Evolutionary conservation across 495 filamentous ascomycete genomes (phyloP), one percentile per base, ranked within the genome.

Genomic region (Baudoinia panamericana): DNA sequence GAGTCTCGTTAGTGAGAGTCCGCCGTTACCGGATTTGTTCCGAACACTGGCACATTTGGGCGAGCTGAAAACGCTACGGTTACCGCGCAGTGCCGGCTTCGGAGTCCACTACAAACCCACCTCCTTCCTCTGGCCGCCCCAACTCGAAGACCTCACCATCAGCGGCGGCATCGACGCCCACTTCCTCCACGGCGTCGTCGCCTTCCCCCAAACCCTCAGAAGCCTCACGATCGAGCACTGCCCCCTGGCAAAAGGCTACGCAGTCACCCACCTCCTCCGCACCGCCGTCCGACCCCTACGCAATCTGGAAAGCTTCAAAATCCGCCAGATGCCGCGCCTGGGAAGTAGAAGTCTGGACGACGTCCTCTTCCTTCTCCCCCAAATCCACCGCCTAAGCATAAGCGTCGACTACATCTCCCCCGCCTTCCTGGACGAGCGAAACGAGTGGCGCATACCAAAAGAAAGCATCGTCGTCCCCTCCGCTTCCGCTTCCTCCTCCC

Each of bases 1-100:
- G 23, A 68, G 65, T 11, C 66, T 80, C 17, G 66, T 82, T 15
- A 60, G 58, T 5, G 72, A 75, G 24, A 57, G 63, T 0, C 63
- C 82, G 15, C 54, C 56, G 4, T 67, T 76, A 36, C 48, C 60
- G 21, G 50, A 59, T 15, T 60, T 83, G 9, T 69, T 75, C 45
- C 64, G 66, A 34, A 62, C 75, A 2, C 48, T 78, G 17, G 57
- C 63, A 22, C 53, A 62, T 13, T 63, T 82, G 17, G 20, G 48
- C 7, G 49, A 66, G 20, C 64, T 81, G 11, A 47, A 55, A 19
- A 61, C 54, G 3, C 59, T 84, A 4, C 63, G 65, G 25, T 66
- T 82, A 30, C 78, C 78, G 2, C 67, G 65, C 15, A 30, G 65
- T 59, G n/a, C 69, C 67, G 24, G 56, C 52, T 35, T 54, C 55